Base-by-base conservation (phyloP, 1,139 yeast genomes). In the Casaregolazyma lundiana region DNA sequence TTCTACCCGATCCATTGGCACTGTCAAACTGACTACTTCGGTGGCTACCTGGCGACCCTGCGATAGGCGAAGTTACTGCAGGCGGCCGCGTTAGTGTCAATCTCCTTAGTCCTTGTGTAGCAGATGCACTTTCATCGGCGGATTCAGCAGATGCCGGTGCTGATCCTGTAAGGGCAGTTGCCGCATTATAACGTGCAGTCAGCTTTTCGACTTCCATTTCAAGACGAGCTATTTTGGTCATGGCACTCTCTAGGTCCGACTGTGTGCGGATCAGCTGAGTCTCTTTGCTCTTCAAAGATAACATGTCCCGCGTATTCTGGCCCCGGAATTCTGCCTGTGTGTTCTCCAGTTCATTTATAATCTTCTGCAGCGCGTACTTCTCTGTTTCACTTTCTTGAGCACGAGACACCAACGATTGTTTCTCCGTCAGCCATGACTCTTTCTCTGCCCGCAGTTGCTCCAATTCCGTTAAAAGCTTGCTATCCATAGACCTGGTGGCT, bases 261-360 rank as follows among this genome's bases (percentile, higher is more conserved):
- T 70, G 75, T 16, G 79, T 68, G 40, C 90, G 67, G 34, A 74
- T 70, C 4, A 84, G 66, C 57, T 81, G 88, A 0, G 84, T 77
- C 45, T 84, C 92, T 53, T 78, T 80, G 39, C 84, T 80, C 60
- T 82, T 81, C 22, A 78, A 63, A 50, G 74, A 70, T 53, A 81
- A 68, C 35, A 71, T 68, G 44, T 76, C 73, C 42, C 70, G 71
- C 2, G 82, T 77, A 41, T 73, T 73, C 46, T 77, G 82, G 47
- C 72, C 77, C 47, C 69, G 54, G 67, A 81, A 41, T 64, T 60
- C 60, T 54, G 76, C 59, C 60, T 62, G 54, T 64, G 71, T 54
- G 16, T 56, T 41, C 41, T 64, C 65, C 21, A 66, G 45, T 37
- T 55, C 65, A 47, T 66, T 68, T 38, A 73, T 66, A 57, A 77